phyloP scores from a whole-genome alignment of 768 basidiomycete species.

The Russula vinacea region DNA sequence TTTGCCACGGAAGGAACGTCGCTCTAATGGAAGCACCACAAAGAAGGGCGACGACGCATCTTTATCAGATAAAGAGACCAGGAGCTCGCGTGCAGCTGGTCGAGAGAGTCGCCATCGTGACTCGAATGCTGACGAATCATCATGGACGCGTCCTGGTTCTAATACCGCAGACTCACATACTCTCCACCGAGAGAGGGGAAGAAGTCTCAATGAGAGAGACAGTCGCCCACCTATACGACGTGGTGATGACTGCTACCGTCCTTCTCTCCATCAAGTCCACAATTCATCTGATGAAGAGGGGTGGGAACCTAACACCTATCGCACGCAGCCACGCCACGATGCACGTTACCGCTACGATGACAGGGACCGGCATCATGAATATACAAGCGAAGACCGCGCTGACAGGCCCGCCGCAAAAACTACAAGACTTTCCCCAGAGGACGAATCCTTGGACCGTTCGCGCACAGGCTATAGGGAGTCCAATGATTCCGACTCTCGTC shows the following conservation, averaged over 20 bases:
- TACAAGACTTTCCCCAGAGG: constrained; percentile 19
- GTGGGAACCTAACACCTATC: constrained; percentile 9
- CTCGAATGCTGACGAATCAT: constrained; percentile 22
- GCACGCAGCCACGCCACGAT: constrained; percentile 13
- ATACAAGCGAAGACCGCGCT: constrained; percentile 10
- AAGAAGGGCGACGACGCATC: constrained; percentile 22
- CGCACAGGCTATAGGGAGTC: constrained; percentile 23
- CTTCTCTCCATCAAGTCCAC: constrained; percentile 7
- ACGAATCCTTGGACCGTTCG: constrained; percentile 15
- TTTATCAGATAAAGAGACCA: constrained; percentile 22
- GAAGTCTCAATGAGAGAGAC: constrained; percentile 22
- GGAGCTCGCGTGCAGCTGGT: constrained; percentile 12
- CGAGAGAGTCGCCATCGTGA: constrained; percentile 19
- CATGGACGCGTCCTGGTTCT: constrained; percentile 25
- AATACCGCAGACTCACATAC: constrained; percentile 18
- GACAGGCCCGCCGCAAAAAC: constrained; percentile 8
- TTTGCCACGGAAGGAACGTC: constrained; percentile 30
- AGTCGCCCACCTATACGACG: constrained; percentile 6
- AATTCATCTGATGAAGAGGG: constrained; percentile 26
- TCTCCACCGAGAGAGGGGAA: constrained; percentile 18
- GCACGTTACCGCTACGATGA: constrained; percentile 16
- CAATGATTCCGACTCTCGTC: constrained; percentile 14
- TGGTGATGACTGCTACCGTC: constrained; percentile 25
- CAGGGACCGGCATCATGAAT: constrained; percentile 16
- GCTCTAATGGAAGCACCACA: constrained; percentile 22